Evolutionary conservation across 257 asterid genomes (phyloP), one percentile per base, ranked within the genome.

Genomic region (Coffea eugenioides): DNA sequence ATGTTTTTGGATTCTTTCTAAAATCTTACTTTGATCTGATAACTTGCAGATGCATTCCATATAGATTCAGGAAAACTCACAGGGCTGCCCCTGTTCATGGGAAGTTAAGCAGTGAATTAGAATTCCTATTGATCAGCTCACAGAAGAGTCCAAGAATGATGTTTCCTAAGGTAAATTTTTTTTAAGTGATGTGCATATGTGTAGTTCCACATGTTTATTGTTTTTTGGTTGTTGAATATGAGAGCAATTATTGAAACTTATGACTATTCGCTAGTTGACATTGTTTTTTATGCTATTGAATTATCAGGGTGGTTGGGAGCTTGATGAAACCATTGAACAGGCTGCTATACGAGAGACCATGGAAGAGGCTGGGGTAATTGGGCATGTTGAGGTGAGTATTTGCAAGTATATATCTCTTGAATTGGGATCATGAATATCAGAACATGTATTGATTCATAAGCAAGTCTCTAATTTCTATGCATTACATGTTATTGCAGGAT

Each of bases 231-330:
- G 77, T 81, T 48, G 84, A n/a, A 56, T 52, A 41, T 76, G 27
- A 6, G 36, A 43, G 46, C 70, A 57, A 46, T 45, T 31, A 43
- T 64, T 76, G 80, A 61, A 21, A n/a, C 52, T 72, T 64, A 1
- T 8, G 13, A n/a, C 25, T 71, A 72, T 43, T 21, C n/a, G 2
- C 23, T 72, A 8, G n/a, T 49, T 88, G 70, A 84, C 83, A 75
- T 39, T 84, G 69, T 77, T 74, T 73, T 36, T 73, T 81, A 36
- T 84, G 81, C 57, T 15, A 79, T 66, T 49, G 48, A 61, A 73
- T 82, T 67, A 41, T 77, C 85, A 89, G 92, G 98, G 98, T 85
- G 97, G 98, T 80, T 94, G 98, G 98, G 98, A 94, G 89, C 89
- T 86, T 43, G 98, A 94, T 80, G 98, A 91, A 80, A 82, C 92